Percentiles rank a stretch among this genome's conserved stretches.
Evolutionary conservation across 2,329 filamentous ascomycete species (phyloP).

Genomic region (Ophiosphaerella herpotricha): DNA sequence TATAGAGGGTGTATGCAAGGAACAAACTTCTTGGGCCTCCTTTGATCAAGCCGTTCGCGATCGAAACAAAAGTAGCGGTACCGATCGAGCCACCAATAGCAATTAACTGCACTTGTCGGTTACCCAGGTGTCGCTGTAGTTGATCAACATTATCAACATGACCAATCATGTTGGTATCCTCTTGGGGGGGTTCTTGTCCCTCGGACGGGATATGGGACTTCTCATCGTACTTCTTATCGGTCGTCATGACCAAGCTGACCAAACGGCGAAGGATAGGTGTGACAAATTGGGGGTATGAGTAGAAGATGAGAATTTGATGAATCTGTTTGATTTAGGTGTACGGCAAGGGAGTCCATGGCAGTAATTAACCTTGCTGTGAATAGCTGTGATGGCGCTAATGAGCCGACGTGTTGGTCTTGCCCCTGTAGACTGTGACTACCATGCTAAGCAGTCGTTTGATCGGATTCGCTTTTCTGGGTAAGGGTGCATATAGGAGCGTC

Average conservation of each 20-base stretch:
- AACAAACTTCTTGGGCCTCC: slow-evolving; percentile 61
- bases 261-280: not conserved
- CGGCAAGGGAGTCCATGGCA: slow-evolving; percentile 1
- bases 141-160: slow-evolving; percentile 41
- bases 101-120: slow-evolving; percentile 49
- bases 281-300: not conserved
- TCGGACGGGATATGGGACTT: slow-evolving; percentile 11
- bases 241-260: slow-evolving; percentile 1
- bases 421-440: slow-evolving; percentile 52
- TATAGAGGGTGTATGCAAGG: slow-evolving; percentile 63
- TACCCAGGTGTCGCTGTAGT: slow-evolving; percentile 46
- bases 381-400: slow-evolving; percentile 2
- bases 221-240: slow-evolving; percentile 14
- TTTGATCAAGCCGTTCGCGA: slow-evolving; percentile 59
- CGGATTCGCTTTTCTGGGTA: slow-evolving; percentile 58
- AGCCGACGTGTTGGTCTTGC: not conserved
- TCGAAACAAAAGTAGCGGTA: slow-evolving; percentile 63
- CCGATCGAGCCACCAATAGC: slow-evolving; percentile 49
- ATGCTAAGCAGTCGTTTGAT: slow-evolving; percentile 65
- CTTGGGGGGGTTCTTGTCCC: slow-evolving; percentile 13
- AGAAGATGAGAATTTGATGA: slow-evolving; percentile 2
- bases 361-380: slow-evolving; percentile 2
- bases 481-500: slow-evolving; percentile 60
- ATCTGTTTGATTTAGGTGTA: slow-evolving; percentile 6
- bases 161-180: slow-evolving; percentile 10